These are phyloP conservation scores for Claviceps pazoutovae DNA, from an alignment of 2,329 filamentous ascomycete genomes.

Conservation along the genomic window DNA sequence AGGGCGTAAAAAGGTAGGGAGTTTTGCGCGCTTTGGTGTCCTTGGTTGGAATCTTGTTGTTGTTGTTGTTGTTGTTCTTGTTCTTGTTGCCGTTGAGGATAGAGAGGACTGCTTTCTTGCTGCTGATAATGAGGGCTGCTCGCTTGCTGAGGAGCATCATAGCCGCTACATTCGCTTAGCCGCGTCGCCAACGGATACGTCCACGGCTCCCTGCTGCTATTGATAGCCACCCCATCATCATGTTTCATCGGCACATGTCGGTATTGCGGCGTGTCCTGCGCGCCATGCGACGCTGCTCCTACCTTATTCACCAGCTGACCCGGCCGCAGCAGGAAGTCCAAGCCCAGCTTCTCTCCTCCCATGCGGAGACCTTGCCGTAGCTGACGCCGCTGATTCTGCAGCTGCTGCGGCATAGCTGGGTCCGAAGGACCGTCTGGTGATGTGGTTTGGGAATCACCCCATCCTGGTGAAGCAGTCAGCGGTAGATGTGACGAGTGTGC, in stretches of 20 bases:
- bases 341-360: conserved; percentile 51
- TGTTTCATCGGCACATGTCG: conserved; percentile 37
- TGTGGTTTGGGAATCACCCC: background rate
- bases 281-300: conserved; percentile 33
- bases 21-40: conserved; percentile 1
- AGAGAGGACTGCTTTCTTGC: background rate
- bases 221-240: conserved; percentile 29
- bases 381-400: conserved; percentile 35
- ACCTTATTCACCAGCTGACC: conserved; percentile 33
- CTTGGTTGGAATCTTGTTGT: background rate
- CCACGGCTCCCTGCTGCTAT: conserved; percentile 3
- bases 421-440: background rate
- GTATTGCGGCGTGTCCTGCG: conserved; percentile 30
- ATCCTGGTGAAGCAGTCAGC: background rate
- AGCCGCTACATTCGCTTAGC: background rate
- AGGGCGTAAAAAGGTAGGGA: conserved; percentile 11
- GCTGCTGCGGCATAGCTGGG: conserved; percentile 14
- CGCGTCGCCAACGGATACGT: background rate
- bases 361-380: conserved; percentile 44
- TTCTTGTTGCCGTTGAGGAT: too few species aligned
- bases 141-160: background rate
- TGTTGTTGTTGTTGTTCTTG: too few species aligned
- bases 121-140: background rate
- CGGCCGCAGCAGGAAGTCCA: conserved; percentile 53
- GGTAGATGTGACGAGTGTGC: background rate